Evolutionary conservation across 179 eudicot genomes (phyloP), one percentile per base, ranked within the genome.

Genomic region (Gypsophila paniculata): DNA sequence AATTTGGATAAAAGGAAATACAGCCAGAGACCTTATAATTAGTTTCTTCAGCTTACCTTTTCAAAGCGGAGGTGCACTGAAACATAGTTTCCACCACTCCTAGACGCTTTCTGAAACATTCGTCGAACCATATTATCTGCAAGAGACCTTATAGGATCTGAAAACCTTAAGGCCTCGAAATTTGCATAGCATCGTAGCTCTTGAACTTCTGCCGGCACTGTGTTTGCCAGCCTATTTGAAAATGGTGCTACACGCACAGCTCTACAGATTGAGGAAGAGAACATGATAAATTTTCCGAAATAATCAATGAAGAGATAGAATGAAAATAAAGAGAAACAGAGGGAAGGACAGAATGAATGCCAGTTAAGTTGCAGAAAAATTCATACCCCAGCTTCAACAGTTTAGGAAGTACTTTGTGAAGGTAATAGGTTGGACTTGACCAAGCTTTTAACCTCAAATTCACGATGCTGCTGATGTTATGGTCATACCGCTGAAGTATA

Each of bases 211-310:
- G 90, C 74, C 71, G 98, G 91, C 72, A 87, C 99, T 23, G 84
- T 89, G 79, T 92, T 92, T 60, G 99, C 95, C 85, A 95, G 82
- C 74, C 98, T 86, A 84, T 95, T 95, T 34, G 99, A 92, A 82
- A 95, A 95, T 59, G 99, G 99, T 32, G 99, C 98, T 81, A 95
- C 90, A 49, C 99, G 89, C 34, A 95, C 96, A 78, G 99, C 99
- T 83, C 99, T 95, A 86, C 72, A 62, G 63, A 74, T 52, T 15
- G 51, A 34, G 23, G 61, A 9, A 61, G 4, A 10, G 63, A 60
- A 8, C 14, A 58, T 0, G 38, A 58, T 21, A 54, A 15, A 18
- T 39, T 0, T 46, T 46, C 10, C 12, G 52, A 46, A 42, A 65
- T 66, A 49, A 25, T 42, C 18, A 44, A 69, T 49, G 22, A 69